Percentiles rank a stretch among this genome's conserved stretches.
Evolutionary conservation across 345 rosid genomes (phyloP).

Genomic region (Trapa bicornis): DNA sequence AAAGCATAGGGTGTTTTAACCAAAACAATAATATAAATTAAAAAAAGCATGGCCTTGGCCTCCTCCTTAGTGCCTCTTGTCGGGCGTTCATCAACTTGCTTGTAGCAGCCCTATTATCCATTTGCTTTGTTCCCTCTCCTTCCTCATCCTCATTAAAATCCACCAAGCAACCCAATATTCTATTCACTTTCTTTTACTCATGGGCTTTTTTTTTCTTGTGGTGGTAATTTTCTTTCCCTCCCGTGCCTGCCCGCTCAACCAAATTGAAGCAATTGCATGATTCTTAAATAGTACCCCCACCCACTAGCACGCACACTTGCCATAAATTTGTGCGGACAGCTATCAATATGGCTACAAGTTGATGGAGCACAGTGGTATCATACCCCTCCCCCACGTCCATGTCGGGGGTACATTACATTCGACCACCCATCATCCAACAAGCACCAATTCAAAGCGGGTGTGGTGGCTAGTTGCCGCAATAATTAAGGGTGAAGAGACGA

Average conservation of each 20-base stretch:
- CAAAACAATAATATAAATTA: background rate
- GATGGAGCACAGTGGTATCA: background rate
- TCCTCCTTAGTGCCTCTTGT: background rate
- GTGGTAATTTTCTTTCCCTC: background rate
- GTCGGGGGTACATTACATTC: background rate
- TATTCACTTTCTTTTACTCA: too few relatives aligned
- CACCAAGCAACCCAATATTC: too few relatives aligned
- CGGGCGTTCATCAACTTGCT: too few relatives aligned
- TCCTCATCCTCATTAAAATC: too few relatives aligned
- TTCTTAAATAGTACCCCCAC: background rate
- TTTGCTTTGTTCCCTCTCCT: too few relatives aligned
- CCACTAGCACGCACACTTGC: background rate
- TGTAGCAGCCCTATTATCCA: too few relatives aligned
- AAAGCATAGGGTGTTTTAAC: background rate
- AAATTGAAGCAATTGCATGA: background rate
- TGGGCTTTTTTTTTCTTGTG: too few relatives aligned
- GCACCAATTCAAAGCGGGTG: too few relatives aligned
- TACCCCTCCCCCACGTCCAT: background rate
- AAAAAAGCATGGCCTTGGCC: background rate
- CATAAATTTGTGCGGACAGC: background rate
- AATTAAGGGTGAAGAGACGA: too few relatives aligned
- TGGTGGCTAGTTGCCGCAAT: too few relatives aligned
- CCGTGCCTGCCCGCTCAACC: background rate
- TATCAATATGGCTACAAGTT: background rate
- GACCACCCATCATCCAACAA: background rate